Evolutionary conservation across 495 filamentous ascomycete species (phyloP).

Genomic region (Aspergillus carlsbadensis): DNA sequence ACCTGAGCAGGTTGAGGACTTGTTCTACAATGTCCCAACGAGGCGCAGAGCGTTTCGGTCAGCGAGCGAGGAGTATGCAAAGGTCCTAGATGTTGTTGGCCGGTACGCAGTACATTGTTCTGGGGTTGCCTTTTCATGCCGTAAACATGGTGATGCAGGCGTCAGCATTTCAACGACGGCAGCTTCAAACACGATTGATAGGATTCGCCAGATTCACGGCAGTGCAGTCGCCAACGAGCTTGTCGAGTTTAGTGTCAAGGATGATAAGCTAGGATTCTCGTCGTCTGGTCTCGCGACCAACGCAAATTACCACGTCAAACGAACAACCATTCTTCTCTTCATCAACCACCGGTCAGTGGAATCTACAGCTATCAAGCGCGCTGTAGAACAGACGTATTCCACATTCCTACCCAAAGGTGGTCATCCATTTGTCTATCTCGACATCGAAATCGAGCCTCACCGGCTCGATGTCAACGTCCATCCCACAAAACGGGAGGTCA

Average conservation of each 20-base stretch:
- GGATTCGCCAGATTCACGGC: constrained; percentile 89
- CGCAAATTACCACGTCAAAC: constrained; percentile 94
- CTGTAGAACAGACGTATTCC: constrained; percentile 88
- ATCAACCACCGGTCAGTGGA: constrained; percentile 99
- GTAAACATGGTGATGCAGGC: constrained; percentile 88
- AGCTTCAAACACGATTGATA: constrained; percentile 68
- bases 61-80: constrained; percentile 92
- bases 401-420: constrained; percentile 90
- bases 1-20: constrained; percentile 72
- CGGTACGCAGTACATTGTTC: constrained; percentile 93
- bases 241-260: constrained; percentile 69
- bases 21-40: constrained; percentile 95
- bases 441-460: constrained; percentile 88
- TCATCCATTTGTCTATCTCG: constrained; percentile 92
- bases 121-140: constrained; percentile 90
- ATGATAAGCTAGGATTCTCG: constrained; percentile 79
- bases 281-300: constrained; percentile 83
- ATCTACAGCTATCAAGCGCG: constrained; percentile 83
- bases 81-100: constrained; percentile 94
- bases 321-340: constrained; percentile 84
- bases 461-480: constrained; percentile 98
- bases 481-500: constrained; percentile 96
- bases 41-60: constrained; percentile 88
- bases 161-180: constrained; percentile 76
- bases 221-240: constrained; percentile 86